phyloP scores from a whole-genome alignment of 768 basidiomycete genomes.

The Tylopilus plumbeoviolaceoides region DNA sequence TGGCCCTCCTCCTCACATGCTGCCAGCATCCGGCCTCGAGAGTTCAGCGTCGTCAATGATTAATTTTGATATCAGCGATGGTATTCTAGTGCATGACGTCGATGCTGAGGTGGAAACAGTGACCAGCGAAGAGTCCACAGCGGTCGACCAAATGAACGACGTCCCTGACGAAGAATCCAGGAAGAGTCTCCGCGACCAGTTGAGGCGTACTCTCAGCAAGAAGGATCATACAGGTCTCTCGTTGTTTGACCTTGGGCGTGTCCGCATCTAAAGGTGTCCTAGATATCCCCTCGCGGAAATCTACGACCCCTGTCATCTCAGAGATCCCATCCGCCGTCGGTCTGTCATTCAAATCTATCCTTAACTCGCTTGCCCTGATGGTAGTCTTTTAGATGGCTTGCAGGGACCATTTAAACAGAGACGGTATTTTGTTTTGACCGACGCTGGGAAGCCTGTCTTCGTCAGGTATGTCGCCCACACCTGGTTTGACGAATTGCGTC shows the following conservation, averaged over 20 bases:
- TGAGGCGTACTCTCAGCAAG: conserved; percentile 61
- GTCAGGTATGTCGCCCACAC: conserved; percentile 52
- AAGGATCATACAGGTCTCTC: conserved; percentile 45
- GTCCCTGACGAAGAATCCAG: conserved; percentile 55
- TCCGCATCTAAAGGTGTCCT: neutral
- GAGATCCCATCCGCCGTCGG: conserved; percentile 31
- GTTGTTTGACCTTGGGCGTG: conserved; percentile 6
- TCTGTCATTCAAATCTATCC: conserved; percentile 10
- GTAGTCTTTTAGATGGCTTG: conserved; percentile 7
- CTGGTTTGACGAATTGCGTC: neutral
- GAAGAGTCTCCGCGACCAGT: conserved; percentile 63
- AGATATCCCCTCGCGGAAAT: conserved; percentile 15
- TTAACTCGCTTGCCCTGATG: conserved; percentile 4
- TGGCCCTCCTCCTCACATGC: conserved; percentile 28
- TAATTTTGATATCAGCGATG: conserved; percentile 62
- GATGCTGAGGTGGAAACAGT: conserved; percentile 57
- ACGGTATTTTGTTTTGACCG: conserved; percentile 89
- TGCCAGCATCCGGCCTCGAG: conserved; percentile 40
- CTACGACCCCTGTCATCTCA: conserved; percentile 25
- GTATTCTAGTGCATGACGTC: conserved; percentile 67
- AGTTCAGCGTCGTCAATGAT: conserved; percentile 71
- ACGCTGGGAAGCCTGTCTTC: conserved; percentile 98
- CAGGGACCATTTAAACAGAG: conserved; percentile 44
- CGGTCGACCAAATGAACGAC: conserved; percentile 41
- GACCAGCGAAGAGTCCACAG: conserved; percentile 51